Evolutionary conservation across 2,329 filamentous ascomycete species (phyloP), one percentile per base, ranked within the genome.

Genomic region (Hortaea sp.): DNA sequence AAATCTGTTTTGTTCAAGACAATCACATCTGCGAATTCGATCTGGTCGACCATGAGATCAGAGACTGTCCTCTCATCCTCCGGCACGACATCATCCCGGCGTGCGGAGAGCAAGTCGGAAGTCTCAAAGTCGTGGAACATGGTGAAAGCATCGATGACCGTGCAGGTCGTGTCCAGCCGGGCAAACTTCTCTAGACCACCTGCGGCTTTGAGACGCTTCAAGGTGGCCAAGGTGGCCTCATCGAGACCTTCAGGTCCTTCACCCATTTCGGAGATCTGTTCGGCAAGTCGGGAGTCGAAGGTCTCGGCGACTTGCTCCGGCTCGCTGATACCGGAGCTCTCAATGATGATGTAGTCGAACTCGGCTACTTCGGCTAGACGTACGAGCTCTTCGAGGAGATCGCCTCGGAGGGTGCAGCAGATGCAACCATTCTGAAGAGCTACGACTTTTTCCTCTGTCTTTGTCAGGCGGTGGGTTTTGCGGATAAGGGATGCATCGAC

Each of bases 41-140:
- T 84, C 57, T 87, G 83, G 54, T 87, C 83, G 0, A 85, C 81
- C 74, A 86, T 84, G 0, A 88, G 71, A 53, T 87, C 82, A 0
- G 82, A 85, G 2, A 88, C 82, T 0, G 81, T 86, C 0, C 83
- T 69, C 53, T 88, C 82, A 49, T 88, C 84, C 53, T 87, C 83
- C 0, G 57, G 77, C 61, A 5, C 76, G 29, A 82, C 79, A 5
- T 81, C 72, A 1, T 72, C 70, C 46, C 76, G 78, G 1, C 83
- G 74, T 20, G 79, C 74, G 0, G 0, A 81, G 0, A 87, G 65
- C 10, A 87, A 73, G 47, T 87, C 81, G 1, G 74, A 71, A 0
- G 84, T 87, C 54, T 83, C 77, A 58, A 88, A 86, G 59, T 85
- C 83, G 43, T 81, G 72, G 53, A 85, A 76, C 55, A 87, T 76